A percentile compares a stretch with the other conserved stretches of the same genome.
Conservation (phyloP, 176 grass and related monocot genomes). For the Phragmites australis region DNA sequence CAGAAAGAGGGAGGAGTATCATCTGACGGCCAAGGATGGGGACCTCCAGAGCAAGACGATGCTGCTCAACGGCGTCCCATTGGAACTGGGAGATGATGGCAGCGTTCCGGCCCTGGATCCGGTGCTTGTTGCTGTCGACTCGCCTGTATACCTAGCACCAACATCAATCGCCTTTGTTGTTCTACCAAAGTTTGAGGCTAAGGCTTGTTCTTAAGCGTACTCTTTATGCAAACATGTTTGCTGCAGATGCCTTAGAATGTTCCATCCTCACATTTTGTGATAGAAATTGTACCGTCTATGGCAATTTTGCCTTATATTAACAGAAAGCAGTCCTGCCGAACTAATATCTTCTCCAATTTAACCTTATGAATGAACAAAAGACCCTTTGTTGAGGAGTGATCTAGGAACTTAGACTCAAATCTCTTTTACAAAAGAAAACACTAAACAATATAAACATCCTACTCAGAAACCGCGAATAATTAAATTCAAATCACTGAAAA, state of each 20-base stretch:
- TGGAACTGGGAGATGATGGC: constrained; percentile 58
- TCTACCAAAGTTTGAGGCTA: constrained; percentile 85
- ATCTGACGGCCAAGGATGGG: constrained; percentile 64
- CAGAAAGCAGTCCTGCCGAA: not conserved
- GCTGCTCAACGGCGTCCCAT: constrained; percentile 66
- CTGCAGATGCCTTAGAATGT: not conserved
- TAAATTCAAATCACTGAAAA: no score
- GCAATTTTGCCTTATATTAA: not conserved
- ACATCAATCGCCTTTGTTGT: constrained; percentile 78
- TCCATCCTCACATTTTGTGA: not conserved
- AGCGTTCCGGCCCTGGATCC: constrained; percentile 58
- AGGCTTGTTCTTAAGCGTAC: constrained; percentile 52
- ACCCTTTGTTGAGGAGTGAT: not conserved
- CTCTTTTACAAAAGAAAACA: no score
- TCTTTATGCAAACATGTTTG: not conserved
- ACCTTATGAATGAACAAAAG: not conserved
- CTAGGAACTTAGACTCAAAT: not conserved
- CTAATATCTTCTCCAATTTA: not conserved
- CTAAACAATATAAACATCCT: no score
- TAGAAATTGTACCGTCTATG: not conserved
- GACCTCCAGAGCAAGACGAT: constrained; percentile 70
- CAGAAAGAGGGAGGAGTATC: constrained; percentile 78
- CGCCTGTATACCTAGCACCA: constrained; percentile 50
- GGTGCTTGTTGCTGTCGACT: constrained; percentile 34
- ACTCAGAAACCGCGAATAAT: no score